Base-by-base conservation (phyloP, 495 filamentous ascomycete species). In the Neurospora sublineolata region DNA sequence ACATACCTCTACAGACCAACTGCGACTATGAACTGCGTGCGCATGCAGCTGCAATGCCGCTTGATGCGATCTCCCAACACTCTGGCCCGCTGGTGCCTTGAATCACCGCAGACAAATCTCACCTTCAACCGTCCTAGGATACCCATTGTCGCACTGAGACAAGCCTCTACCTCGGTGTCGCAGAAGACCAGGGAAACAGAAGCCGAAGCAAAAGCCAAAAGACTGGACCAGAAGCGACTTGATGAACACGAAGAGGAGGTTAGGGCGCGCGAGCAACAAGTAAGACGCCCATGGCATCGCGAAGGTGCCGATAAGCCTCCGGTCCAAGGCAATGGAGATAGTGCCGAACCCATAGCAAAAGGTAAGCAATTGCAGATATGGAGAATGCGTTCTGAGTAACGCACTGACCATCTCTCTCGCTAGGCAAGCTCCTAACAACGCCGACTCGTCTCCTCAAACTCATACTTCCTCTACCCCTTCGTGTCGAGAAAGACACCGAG, bases 371-470 rank as follows among this genome's bases (percentile, higher is more conserved):
- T 10, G 16, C 18, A 16, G 3, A 30, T 14, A 40, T 9, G 37
- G 7, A 37, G 6, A 33, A 60, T 2, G 12, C 52, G 5, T 18
- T n/a, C n/a, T n/a, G n/a, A n/a, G n/a, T n/a, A n/a, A n/a, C n/a
- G n/a, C n/a, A n/a, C 46, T 44, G 23, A 37, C 70, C 27, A 33
- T 33, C 6, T 60, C 9, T 23, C 40, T 30, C 68, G 60, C 14
- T 68, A 96, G 93, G 93, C 44, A 97, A 94, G 81, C 87, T 98
- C 37, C 84, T 97, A 58, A 94, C 94, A 0, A 97, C 94, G 1
- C 94, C 94, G 0, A 95, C 93, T 1, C 87, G 93, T 7, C 88
- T 97, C 44, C 88, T 98, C 40, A 98, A 97, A 80, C 82, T 98
- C 18, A 90, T 97, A 30, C 84, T 97, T 9, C 94, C 94, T 0